phyloP scores from a whole-genome alignment of 106 monocot genomes.

The Chionographis japonica region DNA sequence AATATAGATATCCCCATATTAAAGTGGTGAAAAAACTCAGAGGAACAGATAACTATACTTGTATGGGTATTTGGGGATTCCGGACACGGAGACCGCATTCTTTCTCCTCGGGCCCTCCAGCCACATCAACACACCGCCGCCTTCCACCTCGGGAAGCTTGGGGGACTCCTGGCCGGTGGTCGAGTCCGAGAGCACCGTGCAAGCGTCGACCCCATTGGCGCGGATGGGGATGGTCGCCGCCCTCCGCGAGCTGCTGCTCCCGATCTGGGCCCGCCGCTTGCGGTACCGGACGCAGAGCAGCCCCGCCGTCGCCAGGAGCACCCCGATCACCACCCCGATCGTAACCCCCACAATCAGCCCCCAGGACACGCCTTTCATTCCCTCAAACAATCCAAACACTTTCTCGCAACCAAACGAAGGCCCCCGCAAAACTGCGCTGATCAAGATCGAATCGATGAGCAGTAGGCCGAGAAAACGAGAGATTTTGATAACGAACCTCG shows the following conservation, averaged over 20 bases:
- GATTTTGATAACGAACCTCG: no score
- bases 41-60: constrained; percentile 32
- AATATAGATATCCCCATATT: no score
- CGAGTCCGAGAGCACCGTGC: constrained; percentile 54
- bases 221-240: constrained; percentile 63
- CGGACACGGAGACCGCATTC: constrained; percentile 45
- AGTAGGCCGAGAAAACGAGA: no score
- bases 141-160: constrained; percentile 6
- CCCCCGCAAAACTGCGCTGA: no score
- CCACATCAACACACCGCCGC: constrained; percentile 13
- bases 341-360: constrained; percentile 74
- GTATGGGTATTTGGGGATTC: constrained; percentile 64
- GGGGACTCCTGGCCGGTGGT: constrained; percentile 61
- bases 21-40: no score
- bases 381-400: constrained; percentile 4
- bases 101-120: constrained; percentile 43
- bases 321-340: constrained; percentile 66
- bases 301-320: constrained; percentile 46
- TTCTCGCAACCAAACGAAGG: no score
- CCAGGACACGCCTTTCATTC: constrained; percentile 56
- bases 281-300: constrained; percentile 54
- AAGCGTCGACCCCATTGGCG: constrained; percentile 49
- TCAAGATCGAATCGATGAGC: no score
- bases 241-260: constrained; percentile 54
- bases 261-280: constrained; percentile 33